These are phyloP conservation scores for Hansenula sp. DNA, from an alignment of 1,139 yeast species.

Conservation along the genomic window DNA sequence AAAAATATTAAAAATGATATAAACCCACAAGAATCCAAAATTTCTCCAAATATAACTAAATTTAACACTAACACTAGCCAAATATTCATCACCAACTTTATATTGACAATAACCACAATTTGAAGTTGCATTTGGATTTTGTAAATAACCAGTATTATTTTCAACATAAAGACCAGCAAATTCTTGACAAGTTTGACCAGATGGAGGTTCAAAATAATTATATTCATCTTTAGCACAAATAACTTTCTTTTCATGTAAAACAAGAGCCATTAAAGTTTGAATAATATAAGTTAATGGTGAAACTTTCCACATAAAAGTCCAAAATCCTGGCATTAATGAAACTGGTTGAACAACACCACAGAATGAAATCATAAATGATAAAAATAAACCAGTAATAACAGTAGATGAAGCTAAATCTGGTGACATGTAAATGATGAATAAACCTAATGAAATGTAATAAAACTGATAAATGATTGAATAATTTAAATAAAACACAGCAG, in stretches of 20 bases:
- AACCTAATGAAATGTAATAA: conserved; percentile 51
- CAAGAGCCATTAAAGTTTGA: conserved; percentile 47
- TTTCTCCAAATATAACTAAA: conserved; percentile 60
- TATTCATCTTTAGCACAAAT: conserved; percentile 49
- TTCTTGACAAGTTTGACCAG: conserved; percentile 54
- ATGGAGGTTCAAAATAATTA: conserved; percentile 49
- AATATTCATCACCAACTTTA: conserved; percentile 48
- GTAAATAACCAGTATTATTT: conserved; percentile 43
- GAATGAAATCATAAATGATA: conserved; percentile 51
- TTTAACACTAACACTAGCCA: conserved; percentile 38
- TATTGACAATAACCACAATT: conserved; percentile 59
- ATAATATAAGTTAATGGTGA: conserved; percentile 69
- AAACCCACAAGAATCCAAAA: conserved; percentile 56
- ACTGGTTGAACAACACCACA: conserved; percentile 64
- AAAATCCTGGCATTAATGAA: conserved; percentile 60
- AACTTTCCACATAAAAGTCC: conserved; percentile 69
- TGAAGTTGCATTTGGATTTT: conserved; percentile 45
- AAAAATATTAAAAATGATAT: conserved; percentile 47
- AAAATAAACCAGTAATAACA: conserved; percentile 47
- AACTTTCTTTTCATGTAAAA: conserved; percentile 54
- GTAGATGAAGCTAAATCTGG: conserved; percentile 64
- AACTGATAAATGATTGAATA: conserved; percentile 52
- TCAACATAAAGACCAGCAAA: conserved; percentile 37
- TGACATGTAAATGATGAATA: conserved; percentile 49
- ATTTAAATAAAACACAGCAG: conserved; percentile 54